These are phyloP conservation scores for Phyllosticta capitalensis DNA, from an alignment of 2,329 filamentous ascomycete genomes.

Conservation along the genomic window DNA sequence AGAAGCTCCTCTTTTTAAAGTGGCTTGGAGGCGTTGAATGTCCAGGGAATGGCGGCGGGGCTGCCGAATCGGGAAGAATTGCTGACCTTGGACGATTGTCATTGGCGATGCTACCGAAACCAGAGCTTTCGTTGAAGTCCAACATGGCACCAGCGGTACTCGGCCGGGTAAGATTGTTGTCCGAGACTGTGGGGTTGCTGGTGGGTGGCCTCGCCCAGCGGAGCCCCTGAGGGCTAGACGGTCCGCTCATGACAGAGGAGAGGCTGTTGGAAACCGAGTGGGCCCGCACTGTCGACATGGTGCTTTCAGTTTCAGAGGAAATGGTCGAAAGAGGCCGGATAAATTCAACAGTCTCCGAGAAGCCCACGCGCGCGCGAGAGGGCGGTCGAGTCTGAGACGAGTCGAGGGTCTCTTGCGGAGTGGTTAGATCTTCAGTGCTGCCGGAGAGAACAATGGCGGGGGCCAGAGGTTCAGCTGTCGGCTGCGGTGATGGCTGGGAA, in stretches of 20 bases:
- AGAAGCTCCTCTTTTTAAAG: slow-evolving; percentile 28
- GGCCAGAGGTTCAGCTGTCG: slow-evolving; percentile 13
- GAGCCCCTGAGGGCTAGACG: slow-evolving; percentile 36
- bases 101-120: slow-evolving; percentile 19
- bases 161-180: slow-evolving; percentile 38
- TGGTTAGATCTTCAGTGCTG: slow-evolving; percentile 13
- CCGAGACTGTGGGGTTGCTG: slow-evolving; percentile 22
- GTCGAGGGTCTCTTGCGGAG: slow-evolving; percentile 22
- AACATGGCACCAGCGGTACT: slow-evolving; percentile 64
- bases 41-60: slow-evolving; percentile 13
- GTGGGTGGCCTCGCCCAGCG: slow-evolving; percentile 28
- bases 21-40: slow-evolving; percentile 15
- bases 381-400: slow-evolving; percentile 26
- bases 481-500: slow-evolving; percentile 3
- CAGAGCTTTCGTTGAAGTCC: slow-evolving; percentile 31
- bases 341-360: slow-evolving; percentile 75
- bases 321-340: slow-evolving; percentile 76
- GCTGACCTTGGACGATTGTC: slow-evolving; percentile 30
- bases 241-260: slow-evolving; percentile 62
- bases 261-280: slow-evolving; percentile 73
- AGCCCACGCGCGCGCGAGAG: slow-evolving; percentile 62
- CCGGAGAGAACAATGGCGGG: slow-evolving; percentile 26
- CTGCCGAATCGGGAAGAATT: slow-evolving; percentile 16
- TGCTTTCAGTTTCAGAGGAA: slow-evolving; percentile 76
- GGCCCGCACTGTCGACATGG: slow-evolving; percentile 55